Conservation (phyloP, 164 flowering plant species). For the Akebia trifoliata region DNA sequence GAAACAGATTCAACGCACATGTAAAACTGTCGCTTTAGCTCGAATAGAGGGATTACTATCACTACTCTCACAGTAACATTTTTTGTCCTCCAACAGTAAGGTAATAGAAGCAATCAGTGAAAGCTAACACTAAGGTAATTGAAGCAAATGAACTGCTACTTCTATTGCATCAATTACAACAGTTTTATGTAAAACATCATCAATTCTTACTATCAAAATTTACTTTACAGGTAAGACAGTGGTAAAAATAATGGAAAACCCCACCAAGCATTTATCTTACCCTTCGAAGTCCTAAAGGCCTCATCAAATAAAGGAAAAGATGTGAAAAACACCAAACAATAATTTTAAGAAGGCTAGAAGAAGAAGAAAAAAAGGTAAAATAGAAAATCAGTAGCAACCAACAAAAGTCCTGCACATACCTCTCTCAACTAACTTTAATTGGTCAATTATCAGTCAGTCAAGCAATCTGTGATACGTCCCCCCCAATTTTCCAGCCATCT, state of each 20-base stretch:
- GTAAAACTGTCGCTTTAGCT: no score
- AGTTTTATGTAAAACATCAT: slow-evolving; percentile 25
- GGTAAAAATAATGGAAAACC: slow-evolving; percentile 21
- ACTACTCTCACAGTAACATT: no score
- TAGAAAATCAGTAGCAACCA: slow-evolving; percentile 15
- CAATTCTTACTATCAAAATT: slow-evolving; percentile 39
- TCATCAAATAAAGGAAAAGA: slow-evolving; percentile 13
- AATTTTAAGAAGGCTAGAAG: neutral
- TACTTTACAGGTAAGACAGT: slow-evolving; percentile 49
- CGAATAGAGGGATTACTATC: no score
- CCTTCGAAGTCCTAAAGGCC: slow-evolving; percentile 28
- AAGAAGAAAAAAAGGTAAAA: neutral
- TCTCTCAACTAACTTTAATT: slow-evolving; percentile 23
- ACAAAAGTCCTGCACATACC: slow-evolving; percentile 35
- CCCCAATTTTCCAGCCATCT: slow-evolving; percentile 23
- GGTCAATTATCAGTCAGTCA: slow-evolving; percentile 34
- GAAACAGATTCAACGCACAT: no score
- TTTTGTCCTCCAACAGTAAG: no score
- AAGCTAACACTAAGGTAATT: neutral
- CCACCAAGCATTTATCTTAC: slow-evolving; percentile 39
- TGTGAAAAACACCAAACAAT: slow-evolving; percentile 12
- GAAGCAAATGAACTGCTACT: slow-evolving; percentile 14
- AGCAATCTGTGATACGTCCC: slow-evolving; percentile 14
- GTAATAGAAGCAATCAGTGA: neutral
- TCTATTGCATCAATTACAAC: slow-evolving; percentile 41